Conservation (phyloP, 768 basidiomycete genomes). For the Amanita thiersii region DNA sequence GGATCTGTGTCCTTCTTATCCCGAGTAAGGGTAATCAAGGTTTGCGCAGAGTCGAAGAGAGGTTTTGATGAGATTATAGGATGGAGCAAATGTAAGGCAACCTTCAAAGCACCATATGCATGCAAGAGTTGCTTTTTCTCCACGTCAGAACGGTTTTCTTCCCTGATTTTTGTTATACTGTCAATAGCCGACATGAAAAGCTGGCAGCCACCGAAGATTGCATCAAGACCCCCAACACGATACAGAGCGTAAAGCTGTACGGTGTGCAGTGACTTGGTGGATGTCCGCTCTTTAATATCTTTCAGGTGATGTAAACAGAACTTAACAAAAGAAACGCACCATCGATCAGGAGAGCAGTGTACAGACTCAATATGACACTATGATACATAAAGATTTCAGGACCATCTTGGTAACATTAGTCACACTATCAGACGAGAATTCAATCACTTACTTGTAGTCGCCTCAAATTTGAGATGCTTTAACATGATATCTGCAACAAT, state of each 20-base stretch:
- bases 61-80: slow-evolving; percentile 74
- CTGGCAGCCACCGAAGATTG: slow-evolving; percentile 50
- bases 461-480: slow-evolving; percentile 48
- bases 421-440: not conserved
- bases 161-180: slow-evolving; percentile 34
- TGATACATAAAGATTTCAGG: slow-evolving; percentile 34
- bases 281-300: slow-evolving; percentile 59
- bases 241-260: slow-evolving; percentile 73
- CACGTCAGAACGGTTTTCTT: slow-evolving; percentile 48
- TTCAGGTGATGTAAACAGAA: slow-evolving; percentile 3
- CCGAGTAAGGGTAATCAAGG: slow-evolving; percentile 55
- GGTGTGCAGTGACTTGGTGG: slow-evolving; percentile 71
- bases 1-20: slow-evolving; percentile 75
- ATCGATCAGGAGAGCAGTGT: slow-evolving; percentile 38
- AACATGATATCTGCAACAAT: slow-evolving; percentile 67
- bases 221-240: slow-evolving; percentile 60
- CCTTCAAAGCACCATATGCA: slow-evolving; percentile 75
- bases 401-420: slow-evolving; percentile 14
- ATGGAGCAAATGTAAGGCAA: slow-evolving; percentile 68
- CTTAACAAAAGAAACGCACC: slow-evolving; percentile 22
- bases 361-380: slow-evolving; percentile 37
- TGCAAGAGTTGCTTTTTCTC: slow-evolving; percentile 63
- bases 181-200: slow-evolving; percentile 52
- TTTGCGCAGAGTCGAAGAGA: slow-evolving; percentile 82
- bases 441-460: slow-evolving; percentile 34